Conservation (phyloP, 805 yeast genomes). For the Metschnikowia cubensis region DNA sequence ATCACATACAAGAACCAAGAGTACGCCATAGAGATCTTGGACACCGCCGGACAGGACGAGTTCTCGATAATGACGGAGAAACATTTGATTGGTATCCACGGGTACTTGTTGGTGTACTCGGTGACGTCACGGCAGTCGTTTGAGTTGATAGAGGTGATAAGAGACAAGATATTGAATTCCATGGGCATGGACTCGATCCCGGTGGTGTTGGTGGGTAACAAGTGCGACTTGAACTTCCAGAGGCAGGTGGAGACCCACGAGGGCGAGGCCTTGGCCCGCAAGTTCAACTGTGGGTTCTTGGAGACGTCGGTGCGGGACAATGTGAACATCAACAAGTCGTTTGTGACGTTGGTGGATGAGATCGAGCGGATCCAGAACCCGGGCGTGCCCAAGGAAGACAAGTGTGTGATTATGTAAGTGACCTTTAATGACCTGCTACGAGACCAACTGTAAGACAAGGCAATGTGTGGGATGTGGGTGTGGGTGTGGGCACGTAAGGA, state of each 20-base stretch:
- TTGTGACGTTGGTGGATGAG: conserved; percentile 52
- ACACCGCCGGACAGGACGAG: conserved; percentile 94
- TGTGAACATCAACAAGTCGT: conserved; percentile 47
- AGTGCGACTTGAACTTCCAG: conserved; percentile 18
- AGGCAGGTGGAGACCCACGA: conserved; percentile 19
- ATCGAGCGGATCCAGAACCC: conserved; percentile 64
- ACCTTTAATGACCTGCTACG: not conserved
- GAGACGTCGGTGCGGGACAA: conserved; percentile 50
- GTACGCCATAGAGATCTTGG: conserved; percentile 78
- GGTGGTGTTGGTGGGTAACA: conserved; percentile 34
- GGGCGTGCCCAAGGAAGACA: conserved; percentile 41
- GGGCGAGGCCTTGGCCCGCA: conserved; percentile 40
- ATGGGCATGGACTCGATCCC: conserved; percentile 48
- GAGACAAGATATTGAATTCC: conserved; percentile 79
- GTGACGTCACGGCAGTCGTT: conserved; percentile 76
- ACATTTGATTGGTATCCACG: conserved; percentile 76
- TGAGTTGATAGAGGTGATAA: conserved; percentile 67
- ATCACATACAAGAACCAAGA: conserved; percentile 68
- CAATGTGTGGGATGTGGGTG: too few species aligned
- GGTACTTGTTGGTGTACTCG: conserved; percentile 76
- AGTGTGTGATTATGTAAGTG: conserved; percentile 45
- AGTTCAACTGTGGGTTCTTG: conserved; percentile 42
- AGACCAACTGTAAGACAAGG: not conserved
- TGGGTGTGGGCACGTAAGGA: too few species aligned
- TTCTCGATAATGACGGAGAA: conserved; percentile 76